Evolutionary conservation across 176 grass and related monocot genomes (phyloP).

Genomic region (Thinopyrum elongatum): DNA sequence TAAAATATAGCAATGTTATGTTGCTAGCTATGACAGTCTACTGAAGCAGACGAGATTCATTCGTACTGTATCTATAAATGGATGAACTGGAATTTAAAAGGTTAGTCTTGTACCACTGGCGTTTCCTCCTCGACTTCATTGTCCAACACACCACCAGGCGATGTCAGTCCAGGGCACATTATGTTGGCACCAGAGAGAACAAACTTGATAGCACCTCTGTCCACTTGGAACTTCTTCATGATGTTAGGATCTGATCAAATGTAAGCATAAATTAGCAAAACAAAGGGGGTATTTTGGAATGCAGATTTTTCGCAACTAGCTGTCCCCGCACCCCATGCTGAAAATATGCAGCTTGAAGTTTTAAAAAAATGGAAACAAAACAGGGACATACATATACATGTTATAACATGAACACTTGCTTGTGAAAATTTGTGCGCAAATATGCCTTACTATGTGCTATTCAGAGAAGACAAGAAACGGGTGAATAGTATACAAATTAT

Average conservation of each 20-base stretch:
- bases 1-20: neutral
- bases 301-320: neutral
- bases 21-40: neutral
- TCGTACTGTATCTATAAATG: neutral
- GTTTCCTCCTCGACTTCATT: conserved; percentile 66
- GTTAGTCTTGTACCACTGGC: conserved; percentile 60
- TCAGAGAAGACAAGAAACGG: neutral
- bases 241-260: conserved; percentile 84
- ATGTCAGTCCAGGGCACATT: conserved; percentile 97
- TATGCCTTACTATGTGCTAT: neutral
- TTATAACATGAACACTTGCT: neutral
- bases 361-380: neutral
- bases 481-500: neutral
- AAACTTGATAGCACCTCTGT: conserved; percentile 97
- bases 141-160: conserved; percentile 79
- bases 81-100: neutral
- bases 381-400: neutral
- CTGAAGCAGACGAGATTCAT: neutral
- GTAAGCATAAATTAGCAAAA: conserved; percentile 18
- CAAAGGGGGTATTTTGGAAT: neutral
- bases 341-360: neutral
- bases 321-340: neutral
- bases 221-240: conserved; percentile 99
- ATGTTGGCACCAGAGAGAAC: conserved; percentile 99
- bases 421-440: neutral